phyloP scores from a whole-genome alignment of 1,284 basidiomycete species.

The Cryptococcus deneoformans region DNA sequence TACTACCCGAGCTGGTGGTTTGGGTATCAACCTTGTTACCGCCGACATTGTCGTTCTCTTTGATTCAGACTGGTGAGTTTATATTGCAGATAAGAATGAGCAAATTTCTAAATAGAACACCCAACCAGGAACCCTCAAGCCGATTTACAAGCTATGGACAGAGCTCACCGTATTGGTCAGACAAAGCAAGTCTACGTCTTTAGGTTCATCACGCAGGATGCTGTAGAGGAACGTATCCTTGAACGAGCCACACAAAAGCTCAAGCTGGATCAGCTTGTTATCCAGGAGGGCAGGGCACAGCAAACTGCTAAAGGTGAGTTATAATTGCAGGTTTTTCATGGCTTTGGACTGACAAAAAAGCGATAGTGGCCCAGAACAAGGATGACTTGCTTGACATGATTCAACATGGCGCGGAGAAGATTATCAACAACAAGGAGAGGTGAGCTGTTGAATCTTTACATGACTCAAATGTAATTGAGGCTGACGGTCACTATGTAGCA shows the following conservation, averaged over 20 bases:
- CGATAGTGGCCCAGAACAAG: conserved; percentile 73
- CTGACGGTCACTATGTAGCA: conserved; percentile 50
- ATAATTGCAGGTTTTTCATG: neutral
- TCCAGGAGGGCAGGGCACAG: conserved; percentile 83
- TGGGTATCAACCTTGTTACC: conserved; percentile 95
- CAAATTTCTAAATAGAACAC: neutral
- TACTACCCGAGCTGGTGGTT: conserved; percentile 96
- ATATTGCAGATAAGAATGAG: no score
- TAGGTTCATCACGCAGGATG: conserved; percentile 93
- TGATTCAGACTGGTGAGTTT: conserved; percentile 83
- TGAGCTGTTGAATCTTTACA: conserved; percentile 9
- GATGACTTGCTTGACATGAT: conserved; percentile 99
- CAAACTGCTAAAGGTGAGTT: conserved; percentile 46
- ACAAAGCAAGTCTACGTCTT: conserved; percentile 99
- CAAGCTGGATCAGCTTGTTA: conserved; percentile 93
- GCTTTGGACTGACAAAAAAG: neutral
- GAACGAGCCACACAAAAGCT: conserved; percentile 95
- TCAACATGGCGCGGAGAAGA: conserved; percentile 94
- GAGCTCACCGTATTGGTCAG: conserved; percentile 97
- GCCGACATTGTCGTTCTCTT: conserved; percentile 98
- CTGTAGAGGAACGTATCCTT: conserved; percentile 95
- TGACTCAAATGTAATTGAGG: neutral
- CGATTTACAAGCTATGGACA: conserved; percentile 98
- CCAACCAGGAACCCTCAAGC: conserved; percentile 87
- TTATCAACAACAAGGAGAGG: conserved; percentile 68